phyloP scores from a whole-genome alignment of 192 early-diverging fungal genomes.

The Coemansia sp. region DNA sequence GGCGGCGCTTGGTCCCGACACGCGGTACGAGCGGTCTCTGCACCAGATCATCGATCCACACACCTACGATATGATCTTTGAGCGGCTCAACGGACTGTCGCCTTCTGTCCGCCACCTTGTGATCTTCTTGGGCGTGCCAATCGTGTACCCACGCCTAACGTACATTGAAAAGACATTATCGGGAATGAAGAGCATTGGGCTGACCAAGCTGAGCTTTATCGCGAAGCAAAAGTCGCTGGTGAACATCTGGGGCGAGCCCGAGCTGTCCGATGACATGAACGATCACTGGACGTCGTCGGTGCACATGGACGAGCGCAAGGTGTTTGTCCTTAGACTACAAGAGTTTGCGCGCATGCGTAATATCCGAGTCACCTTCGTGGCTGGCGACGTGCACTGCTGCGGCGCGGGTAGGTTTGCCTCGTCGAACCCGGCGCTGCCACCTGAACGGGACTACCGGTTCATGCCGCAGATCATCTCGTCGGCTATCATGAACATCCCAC shows the following conservation, averaged over 20 bases:
- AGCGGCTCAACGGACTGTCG: conserved; percentile 50
- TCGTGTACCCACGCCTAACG: conserved; percentile 74
- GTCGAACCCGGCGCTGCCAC: conserved; percentile 51
- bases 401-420: conserved; percentile 63
- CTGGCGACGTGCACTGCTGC: conserved; percentile 79
- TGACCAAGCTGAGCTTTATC: conserved; percentile 56
- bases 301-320: conserved; percentile 70
- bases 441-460: conserved; percentile 62
- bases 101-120: conserved; percentile 64
- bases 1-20: conserved; percentile 68
- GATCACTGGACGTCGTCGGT: conserved; percentile 73
- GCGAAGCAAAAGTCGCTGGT: conserved; percentile 59
- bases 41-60: conserved; percentile 59
- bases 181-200: conserved; percentile 56
- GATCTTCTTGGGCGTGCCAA: conserved; percentile 69
- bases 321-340: conserved; percentile 66
- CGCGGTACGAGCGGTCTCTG: conserved; percentile 70
- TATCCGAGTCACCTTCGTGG: conserved; percentile 77
- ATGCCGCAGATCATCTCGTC: conserved; percentile 83
- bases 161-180: conserved; percentile 67
- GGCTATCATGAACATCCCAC: conserved; percentile 80
- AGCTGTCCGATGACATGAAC: conserved; percentile 84
- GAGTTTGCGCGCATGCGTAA: conserved; percentile 57
- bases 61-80: conserved; percentile 63
- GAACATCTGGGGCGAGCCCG: conserved; percentile 76